A percentile compares a stretch with the other conserved stretches of the same genome.
These are phyloP conservation scores for Verticillium tricorpus DNA, from an alignment of 2,329 filamentous ascomycete genomes.

Conservation along the genomic window DNA sequence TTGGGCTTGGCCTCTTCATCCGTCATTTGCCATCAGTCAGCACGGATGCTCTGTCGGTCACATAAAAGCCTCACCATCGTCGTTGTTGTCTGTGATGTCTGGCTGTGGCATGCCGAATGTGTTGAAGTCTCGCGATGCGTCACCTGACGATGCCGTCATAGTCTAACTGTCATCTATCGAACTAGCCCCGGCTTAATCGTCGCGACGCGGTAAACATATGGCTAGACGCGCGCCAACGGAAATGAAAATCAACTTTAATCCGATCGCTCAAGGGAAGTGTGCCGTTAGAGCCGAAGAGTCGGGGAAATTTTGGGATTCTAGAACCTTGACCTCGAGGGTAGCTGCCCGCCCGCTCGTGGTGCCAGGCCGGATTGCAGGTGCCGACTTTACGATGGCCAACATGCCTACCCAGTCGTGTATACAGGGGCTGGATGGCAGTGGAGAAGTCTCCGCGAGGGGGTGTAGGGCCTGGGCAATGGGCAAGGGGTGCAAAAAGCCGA, in stretches of 20 bases:
- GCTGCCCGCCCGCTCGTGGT: neutral
- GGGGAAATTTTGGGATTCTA: neutral
- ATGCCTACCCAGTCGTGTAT: neutral
- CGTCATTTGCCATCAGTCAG: conserved; percentile 1
- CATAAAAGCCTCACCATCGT: neutral
- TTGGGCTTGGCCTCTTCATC: neutral
- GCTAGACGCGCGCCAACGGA: neutral
- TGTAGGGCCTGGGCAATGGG: too few species aligned
- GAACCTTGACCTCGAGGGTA: neutral
- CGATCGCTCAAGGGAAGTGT: neutral
- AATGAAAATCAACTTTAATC: neutral
- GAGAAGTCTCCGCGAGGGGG: neutral
- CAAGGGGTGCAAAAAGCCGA: too few species aligned
- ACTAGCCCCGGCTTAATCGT: neutral
- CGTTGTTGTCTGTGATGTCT: neutral
- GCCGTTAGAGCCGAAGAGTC: neutral
- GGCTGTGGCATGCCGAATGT: neutral
- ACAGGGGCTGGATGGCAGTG: neutral
- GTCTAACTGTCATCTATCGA: neutral
- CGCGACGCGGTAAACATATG: neutral
- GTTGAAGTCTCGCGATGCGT: neutral
- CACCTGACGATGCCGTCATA: neutral
- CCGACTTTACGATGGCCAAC: neutral
- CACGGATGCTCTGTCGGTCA: neutral
- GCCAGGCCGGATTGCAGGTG: neutral